Base-by-base conservation (phyloP, 2,329 filamentous ascomycete species). In the Penicillium sp. region DNA sequence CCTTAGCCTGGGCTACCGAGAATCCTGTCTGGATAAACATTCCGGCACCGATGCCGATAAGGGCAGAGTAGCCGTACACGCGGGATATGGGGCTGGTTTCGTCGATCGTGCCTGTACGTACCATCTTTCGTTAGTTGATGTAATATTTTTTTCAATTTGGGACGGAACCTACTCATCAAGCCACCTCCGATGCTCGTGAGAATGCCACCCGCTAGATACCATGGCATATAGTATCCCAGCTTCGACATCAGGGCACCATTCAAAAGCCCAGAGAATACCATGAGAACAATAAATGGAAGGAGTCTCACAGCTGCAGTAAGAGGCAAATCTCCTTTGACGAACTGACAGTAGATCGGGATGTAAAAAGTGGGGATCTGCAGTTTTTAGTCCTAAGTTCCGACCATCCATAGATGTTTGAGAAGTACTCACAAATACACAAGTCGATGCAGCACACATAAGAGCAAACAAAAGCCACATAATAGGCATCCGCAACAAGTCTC, bases 241-340 rank as follows among this genome's bases (percentile, higher is more conserved):
- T 52, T 55, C 8, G 54, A 43, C 56, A 60, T 65, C 10, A 58
- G n/a, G 8, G 37, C 55, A 31, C 60, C 60, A 27, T 55, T 60
- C 10, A 37, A 19, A n/a, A 62, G 46, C 3, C 55, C 56, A n/a
- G 45, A 41, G 33, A 54, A 53, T 0, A 60, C 58, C 50, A 56
- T 56, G 2, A 56, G 73, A 24, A 73, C 65, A 2, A 65, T 61
- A 22, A 65, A 66, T 8, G 63, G 63, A 14, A 65, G 59, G 1
- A 66, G 56, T 10, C 61, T 48, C 10, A 66, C 60, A 3, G 57
- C 60, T 10, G 62, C 53, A 24, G 47, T 41, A 11, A 66, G 35
- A 21, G 63, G 52, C 3, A 56, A 52, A n/a, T 62, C 59, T 5
- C 62, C 60, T 14, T 49, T 48, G 6, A 58, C 55, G n/a, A 66